A percentile compares a stretch with the other conserved stretches of the same genome.
Conservation (phyloP, 2,329 filamentous ascomycete genomes). For the Aureobasidium melanogenum region DNA sequence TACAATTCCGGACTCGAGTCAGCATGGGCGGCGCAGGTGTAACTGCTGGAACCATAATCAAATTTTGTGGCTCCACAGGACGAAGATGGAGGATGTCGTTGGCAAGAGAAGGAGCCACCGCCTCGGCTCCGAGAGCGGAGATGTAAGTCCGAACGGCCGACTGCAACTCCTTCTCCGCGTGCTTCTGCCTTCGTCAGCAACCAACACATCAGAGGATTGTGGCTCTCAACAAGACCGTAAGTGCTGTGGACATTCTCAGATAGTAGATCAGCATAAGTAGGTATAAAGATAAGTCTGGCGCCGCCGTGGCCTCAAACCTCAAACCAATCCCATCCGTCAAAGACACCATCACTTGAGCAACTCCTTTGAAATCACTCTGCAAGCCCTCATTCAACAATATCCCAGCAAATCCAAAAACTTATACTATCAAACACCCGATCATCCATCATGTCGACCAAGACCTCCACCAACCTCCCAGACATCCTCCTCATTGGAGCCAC, state of each 20-base stretch:
- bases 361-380: too few species aligned
- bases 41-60: neutral
- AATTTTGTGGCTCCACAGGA: neutral
- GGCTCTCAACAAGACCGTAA: neutral
- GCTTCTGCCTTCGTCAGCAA: neutral
- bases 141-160: neutral
- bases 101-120: neutral
- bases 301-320: neutral
- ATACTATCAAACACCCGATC: neutral
- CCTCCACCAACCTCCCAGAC: neutral
- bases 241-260: neutral
- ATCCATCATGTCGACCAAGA: neutral
- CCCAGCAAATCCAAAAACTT: neutral
- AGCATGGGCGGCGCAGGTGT: neutral
- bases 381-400: too few species aligned
- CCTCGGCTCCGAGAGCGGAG: neutral
- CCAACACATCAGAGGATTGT: neutral
- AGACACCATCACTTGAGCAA: neutral
- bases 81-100: neutral
- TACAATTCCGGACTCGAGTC: neutral
- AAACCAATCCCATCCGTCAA: neutral
- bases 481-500: slow-evolving; percentile 39
- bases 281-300: neutral
- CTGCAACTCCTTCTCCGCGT: neutral
- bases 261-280: neutral